A percentile compares a stretch with the other conserved stretches of the same genome.
Evolutionary conservation across 192 early-diverging fungal genomes (phyloP).

Genomic region (Paraglomus brasilianum): DNA sequence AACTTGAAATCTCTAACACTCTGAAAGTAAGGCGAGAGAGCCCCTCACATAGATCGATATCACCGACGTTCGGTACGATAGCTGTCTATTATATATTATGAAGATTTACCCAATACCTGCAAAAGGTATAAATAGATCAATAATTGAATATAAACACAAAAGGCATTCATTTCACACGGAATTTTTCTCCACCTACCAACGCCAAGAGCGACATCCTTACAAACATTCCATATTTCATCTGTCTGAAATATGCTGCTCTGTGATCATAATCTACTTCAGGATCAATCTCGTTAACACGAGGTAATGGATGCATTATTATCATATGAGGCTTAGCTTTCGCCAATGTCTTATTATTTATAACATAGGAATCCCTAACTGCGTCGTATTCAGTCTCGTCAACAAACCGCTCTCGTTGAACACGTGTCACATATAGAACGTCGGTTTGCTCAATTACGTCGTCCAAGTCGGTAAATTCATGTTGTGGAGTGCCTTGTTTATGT

Average conservation of each 20-base stretch:
- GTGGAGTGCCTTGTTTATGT: conserved; percentile 68
- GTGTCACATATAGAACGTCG: conserved; percentile 96
- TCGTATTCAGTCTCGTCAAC: conserved; percentile 75
- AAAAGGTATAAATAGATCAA: background rate
- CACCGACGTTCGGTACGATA: too few species aligned
- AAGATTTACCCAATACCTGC: conserved; percentile 13
- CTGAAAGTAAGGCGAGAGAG: too few species aligned
- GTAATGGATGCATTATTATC: conserved; percentile 99
- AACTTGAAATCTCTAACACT: too few species aligned
- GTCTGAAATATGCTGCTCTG: conserved; percentile 96
- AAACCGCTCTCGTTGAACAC: conserved; percentile 97
- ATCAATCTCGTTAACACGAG: conserved; percentile 91
- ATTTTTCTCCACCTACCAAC: conserved; percentile 52
- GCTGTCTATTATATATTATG: conserved; percentile 15
- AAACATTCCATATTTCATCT: conserved; percentile 97
- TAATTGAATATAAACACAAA: background rate
- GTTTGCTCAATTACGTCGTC: conserved; percentile 80
- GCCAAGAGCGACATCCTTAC: conserved; percentile 97
- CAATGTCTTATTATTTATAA: conserved; percentile 87
- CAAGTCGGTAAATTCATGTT: conserved; percentile 70
- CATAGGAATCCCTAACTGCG: conserved; percentile 67
- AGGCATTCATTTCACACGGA: background rate
- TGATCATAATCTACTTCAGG: conserved; percentile 98
- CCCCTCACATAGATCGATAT: too few species aligned
- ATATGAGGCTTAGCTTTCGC: conserved; percentile 89